phyloP scores from a whole-genome alignment of 768 basidiomycete species.

The Sistotremastrum niveocremeum region DNA sequence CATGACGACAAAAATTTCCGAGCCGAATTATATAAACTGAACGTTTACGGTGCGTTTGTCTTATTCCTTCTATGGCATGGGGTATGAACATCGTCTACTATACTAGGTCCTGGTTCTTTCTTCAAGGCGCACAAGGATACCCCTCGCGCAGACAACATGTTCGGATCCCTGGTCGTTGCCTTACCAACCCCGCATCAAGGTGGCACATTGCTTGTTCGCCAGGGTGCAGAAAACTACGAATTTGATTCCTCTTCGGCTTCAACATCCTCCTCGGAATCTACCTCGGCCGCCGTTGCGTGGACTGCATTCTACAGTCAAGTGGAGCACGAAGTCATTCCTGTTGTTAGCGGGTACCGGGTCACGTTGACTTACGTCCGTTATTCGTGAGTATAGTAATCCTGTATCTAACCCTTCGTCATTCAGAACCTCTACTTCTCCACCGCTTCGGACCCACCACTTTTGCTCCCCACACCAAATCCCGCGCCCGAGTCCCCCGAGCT shows the following conservation, averaged over 20 bases:
- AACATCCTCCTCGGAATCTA: neutral
- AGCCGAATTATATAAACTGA: constrained; percentile 15
- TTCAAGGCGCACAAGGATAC: constrained; percentile 18
- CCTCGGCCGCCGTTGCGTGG: constrained; percentile 17
- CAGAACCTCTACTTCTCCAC: no score
- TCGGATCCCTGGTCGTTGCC: constrained; percentile 38
- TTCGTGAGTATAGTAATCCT: neutral
- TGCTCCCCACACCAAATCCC: no score
- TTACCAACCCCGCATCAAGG: constrained; percentile 34
- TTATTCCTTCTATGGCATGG: neutral
- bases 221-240: constrained; percentile 4
- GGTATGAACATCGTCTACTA: neutral
- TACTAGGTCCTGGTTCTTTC: constrained; percentile 12
- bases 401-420: no score
- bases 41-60: constrained; percentile 13
- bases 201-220: constrained; percentile 26
- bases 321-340: constrained; percentile 31
- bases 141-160: constrained; percentile 13
- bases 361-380: constrained; percentile 32
- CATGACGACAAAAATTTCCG: constrained; percentile 3
- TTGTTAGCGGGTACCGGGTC: constrained; percentile 28
- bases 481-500: no score
- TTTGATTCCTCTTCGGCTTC: constrained; percentile 1
- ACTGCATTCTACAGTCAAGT: constrained; percentile 31
- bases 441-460: no score